These are phyloP conservation scores for Apostasia shenzhenica DNA, from an alignment of 106 monocot species.

Conservation along the genomic window DNA sequence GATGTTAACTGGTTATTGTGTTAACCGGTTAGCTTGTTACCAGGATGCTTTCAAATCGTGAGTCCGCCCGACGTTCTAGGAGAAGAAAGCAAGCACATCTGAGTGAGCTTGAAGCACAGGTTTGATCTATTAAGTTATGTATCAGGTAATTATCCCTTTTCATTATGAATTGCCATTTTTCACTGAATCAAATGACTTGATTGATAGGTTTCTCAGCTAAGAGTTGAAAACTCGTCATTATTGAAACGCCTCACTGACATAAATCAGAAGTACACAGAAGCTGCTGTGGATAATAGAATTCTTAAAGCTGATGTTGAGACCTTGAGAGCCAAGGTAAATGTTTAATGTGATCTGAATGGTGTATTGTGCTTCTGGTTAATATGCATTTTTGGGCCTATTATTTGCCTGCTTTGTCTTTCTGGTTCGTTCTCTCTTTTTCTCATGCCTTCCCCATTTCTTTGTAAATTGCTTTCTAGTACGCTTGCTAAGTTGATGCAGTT, in stretches of 20 bases:
- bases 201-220: conserved; percentile 70
- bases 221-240: conserved; percentile 76
- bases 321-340: conserved; percentile 63
- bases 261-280: conserved; percentile 74
- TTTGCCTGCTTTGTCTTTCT: no score
- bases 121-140: conserved; percentile 6
- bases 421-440: no score
- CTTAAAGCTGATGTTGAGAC: conserved; percentile 82
- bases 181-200: background rate
- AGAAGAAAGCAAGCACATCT: conserved; percentile 92
- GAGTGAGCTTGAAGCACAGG: conserved; percentile 80
- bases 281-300: conserved; percentile 68
- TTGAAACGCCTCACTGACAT: conserved; percentile 68
- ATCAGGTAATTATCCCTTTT: background rate
- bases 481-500: no score
- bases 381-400: background rate
- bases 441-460: no score
- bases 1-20: background rate
- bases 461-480: no score
- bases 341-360: background rate
- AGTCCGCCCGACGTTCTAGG: conserved; percentile 87
- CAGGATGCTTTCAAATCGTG: conserved; percentile 96
- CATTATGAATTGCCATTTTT: background rate
- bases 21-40: background rate
- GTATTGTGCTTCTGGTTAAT: background rate